Evolutionary conservation across 192 early-diverging fungal genomes (phyloP).

Genomic region (Obelidium mucronatum): DNA sequence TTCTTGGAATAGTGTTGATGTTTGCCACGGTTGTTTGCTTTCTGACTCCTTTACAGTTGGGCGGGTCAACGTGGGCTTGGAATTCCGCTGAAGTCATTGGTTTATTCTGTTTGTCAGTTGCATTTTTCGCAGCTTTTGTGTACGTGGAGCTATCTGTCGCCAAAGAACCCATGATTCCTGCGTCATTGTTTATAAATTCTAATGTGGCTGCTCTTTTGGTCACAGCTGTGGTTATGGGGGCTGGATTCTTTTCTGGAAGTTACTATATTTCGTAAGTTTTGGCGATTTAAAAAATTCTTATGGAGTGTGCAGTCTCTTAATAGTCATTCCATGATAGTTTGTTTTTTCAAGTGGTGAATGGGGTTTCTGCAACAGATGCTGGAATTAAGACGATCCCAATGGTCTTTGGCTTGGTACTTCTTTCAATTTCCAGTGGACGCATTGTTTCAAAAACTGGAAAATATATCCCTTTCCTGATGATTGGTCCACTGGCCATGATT

Average conservation of each 20-base stretch:
- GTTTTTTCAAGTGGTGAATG: conserved; percentile 85
- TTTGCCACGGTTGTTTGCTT: conserved; percentile 18
- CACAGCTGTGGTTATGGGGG: neutral
- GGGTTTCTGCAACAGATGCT: conserved; percentile 73
- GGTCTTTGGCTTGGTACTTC: conserved; percentile 72
- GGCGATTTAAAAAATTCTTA: too few species aligned
- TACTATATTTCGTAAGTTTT: conserved; percentile 37
- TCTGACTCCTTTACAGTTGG: conserved; percentile 65
- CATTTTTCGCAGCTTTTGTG: conserved; percentile 64
- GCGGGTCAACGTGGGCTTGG: conserved; percentile 69
- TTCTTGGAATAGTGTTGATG: conserved; percentile 55
- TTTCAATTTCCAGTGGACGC: conserved; percentile 71
- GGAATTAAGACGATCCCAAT: conserved; percentile 82
- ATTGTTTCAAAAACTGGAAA: conserved; percentile 52
- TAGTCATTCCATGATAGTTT: too few species aligned
- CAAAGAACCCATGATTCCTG: conserved; percentile 70
- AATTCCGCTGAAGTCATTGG: conserved; percentile 62
- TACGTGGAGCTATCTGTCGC: conserved; percentile 68
- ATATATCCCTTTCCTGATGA: conserved; percentile 24
- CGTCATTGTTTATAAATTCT: conserved; percentile 22
- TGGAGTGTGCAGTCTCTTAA: too few species aligned
- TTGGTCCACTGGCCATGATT: conserved; percentile 2
- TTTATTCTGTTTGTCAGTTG: conserved; percentile 72
- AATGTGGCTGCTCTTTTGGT: conserved; percentile 7
- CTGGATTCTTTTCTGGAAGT: neutral